Evolutionary conservation across 2,329 filamentous ascomycete species (phyloP).

Genomic region (Pseudogymnoascus pannorum): DNA sequence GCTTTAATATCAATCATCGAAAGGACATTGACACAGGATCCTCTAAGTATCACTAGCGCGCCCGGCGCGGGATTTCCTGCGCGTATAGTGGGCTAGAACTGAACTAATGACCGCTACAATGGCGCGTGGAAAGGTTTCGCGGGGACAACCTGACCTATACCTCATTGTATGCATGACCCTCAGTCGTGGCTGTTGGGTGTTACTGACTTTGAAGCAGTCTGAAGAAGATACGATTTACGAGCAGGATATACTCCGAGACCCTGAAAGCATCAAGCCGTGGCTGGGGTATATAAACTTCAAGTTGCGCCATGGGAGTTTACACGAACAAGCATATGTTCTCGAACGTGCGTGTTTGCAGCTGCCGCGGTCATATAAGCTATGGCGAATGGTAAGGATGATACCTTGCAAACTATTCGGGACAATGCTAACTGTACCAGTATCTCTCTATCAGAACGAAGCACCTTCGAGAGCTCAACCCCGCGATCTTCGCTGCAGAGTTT

Average conservation of each 20-base stretch:
- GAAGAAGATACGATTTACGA: constrained; percentile 94
- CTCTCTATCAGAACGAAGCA: constrained; percentile 78
- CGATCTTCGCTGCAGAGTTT: constrained; percentile 71
- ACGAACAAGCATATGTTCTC: constrained; percentile 81
- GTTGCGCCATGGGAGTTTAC: constrained; percentile 70
- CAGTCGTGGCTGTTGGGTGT: background rate
- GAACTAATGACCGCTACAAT: background rate
- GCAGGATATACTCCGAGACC: constrained; percentile 84
- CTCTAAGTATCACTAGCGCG: constrained; percentile 1
- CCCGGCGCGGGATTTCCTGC: background rate
- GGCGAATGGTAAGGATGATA: constrained; percentile 67
- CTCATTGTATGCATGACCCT: constrained; percentile 27
- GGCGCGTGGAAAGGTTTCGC: constrained; percentile 12
- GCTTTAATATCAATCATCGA: background rate
- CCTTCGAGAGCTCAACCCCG: constrained; percentile 73
- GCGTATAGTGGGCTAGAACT: background rate
- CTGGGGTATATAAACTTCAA: constrained; percentile 91
- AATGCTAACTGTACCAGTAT: constrained; percentile 49
- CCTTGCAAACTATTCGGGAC: background rate
- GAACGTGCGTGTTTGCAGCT: constrained; percentile 86
- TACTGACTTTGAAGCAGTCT: constrained; percentile 43
- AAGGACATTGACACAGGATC: background rate
- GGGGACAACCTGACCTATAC: constrained; percentile 29
- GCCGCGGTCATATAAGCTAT: constrained; percentile 93
- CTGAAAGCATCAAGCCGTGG: constrained; percentile 86